These are phyloP conservation scores for Teratosphaeria gauchensis DNA, from an alignment of 2,329 filamentous ascomycete genomes.

Conservation along the genomic window DNA sequence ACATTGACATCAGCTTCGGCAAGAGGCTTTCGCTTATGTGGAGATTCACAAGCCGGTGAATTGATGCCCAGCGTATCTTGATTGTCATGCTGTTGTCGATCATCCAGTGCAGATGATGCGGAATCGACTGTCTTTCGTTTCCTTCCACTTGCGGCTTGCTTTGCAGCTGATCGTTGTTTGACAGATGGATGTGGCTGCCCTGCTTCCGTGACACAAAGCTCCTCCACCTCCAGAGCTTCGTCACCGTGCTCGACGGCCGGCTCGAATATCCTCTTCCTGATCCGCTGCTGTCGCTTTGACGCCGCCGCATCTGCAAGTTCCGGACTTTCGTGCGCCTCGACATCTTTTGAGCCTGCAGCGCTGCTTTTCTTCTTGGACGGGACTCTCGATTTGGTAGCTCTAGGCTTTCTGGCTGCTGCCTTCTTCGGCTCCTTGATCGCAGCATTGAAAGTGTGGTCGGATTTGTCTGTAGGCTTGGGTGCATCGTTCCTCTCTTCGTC, in stretches of 20 bases:
- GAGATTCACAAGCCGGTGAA: background rate
- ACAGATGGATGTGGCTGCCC: background rate
- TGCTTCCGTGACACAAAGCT: background rate
- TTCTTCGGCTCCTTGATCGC: conserved; percentile 2
- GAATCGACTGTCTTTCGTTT: background rate
- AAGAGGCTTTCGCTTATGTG: background rate
- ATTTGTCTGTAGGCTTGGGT: conserved; percentile 1
- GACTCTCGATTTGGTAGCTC: background rate
- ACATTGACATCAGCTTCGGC: conserved; percentile 3
- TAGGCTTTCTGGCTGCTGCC: background rate
- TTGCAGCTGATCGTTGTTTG: background rate
- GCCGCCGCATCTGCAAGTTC: background rate
- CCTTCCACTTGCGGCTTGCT: background rate
- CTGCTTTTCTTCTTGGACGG: background rate
- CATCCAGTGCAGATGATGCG: background rate
- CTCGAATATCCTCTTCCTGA: background rate
- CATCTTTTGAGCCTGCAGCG: background rate
- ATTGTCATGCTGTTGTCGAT: background rate
- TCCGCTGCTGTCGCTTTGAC: background rate
- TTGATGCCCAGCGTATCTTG: background rate
- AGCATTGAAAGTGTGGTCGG: conserved; percentile 2
- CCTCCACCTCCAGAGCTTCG: background rate
- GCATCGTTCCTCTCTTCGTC: background rate
- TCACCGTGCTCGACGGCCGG: background rate
- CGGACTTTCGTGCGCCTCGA: background rate